Percentiles rank a stretch among this genome's conserved stretches.
phyloP scores from a whole-genome alignment of 805 yeast species.

The Barnettozyma californica region DNA sequence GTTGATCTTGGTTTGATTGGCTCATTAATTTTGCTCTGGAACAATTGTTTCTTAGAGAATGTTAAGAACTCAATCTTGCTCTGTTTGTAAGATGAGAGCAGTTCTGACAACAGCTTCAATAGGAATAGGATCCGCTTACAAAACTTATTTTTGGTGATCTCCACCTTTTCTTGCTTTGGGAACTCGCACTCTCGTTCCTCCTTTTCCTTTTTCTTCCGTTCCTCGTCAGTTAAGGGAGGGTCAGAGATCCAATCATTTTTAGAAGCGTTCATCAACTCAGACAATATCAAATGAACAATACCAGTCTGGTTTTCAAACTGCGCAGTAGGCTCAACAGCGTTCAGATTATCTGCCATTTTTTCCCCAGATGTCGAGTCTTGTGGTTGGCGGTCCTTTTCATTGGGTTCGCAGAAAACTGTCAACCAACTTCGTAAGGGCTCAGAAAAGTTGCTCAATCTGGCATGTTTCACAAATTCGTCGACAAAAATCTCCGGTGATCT shows the following conservation, averaged over 20 bases:
- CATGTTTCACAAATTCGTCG: conserved; percentile 36
- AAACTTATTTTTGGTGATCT: conserved; percentile 44
- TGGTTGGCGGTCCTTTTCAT: conserved; percentile 9
- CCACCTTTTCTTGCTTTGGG: conserved; percentile 23
- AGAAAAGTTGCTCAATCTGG: conserved; percentile 41
- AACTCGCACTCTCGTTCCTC: conserved; percentile 24
- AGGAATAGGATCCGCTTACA: conserved; percentile 67
- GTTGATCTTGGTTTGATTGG: conserved; percentile 66
- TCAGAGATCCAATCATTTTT: conserved; percentile 38
- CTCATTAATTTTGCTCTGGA: conserved; percentile 23
- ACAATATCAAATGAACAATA: conserved; percentile 54
- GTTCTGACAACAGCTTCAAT: conserved; percentile 61
- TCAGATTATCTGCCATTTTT: conserved; percentile 4
- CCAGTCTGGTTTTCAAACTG: conserved; percentile 38
- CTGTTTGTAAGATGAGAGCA: conserved; percentile 71
- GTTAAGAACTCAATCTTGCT: conserved; percentile 80
- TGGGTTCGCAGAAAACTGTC: conserved; percentile 18
- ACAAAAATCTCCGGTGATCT: conserved; percentile 46
- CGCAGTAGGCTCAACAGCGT: conserved; percentile 7
- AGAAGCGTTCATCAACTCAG: conserved; percentile 54
- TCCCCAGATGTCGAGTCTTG: conserved; percentile 18
- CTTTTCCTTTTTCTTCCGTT: conserved; percentile 27
- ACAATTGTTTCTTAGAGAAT: conserved; percentile 52
- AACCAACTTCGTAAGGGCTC: conserved; percentile 29
- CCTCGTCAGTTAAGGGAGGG: conserved; percentile 25